These are phyloP conservation scores for Lagerstroemia speciosa DNA, from an alignment of 345 rosid species.

Conservation along the genomic window DNA sequence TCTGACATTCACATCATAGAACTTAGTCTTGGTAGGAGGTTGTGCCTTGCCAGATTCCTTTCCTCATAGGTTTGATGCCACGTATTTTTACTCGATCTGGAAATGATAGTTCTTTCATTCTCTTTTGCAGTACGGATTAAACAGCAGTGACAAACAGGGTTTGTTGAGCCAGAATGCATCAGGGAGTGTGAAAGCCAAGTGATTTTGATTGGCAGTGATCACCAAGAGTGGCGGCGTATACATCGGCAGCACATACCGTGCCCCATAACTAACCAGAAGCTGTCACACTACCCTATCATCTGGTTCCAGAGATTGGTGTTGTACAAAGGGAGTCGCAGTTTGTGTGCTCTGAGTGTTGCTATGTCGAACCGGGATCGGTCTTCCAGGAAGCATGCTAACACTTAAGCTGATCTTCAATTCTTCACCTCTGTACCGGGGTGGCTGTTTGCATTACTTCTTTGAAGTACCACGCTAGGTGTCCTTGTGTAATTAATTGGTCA, in stretches of 20 bases:
- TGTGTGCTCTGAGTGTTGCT: not conserved
- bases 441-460: not conserved
- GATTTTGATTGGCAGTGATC: constrained; percentile 11
- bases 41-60: not conserved
- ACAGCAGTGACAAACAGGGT: constrained; percentile 22
- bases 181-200: constrained; percentile 31
- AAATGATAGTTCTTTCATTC: not conserved
- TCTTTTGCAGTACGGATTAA: constrained; percentile 48
- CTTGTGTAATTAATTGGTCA: not conserved
- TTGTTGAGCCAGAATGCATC: constrained; percentile 25
- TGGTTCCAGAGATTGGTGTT: not conserved
- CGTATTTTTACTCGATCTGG: not conserved
- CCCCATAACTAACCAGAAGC: not conserved
- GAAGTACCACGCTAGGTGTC: not conserved
- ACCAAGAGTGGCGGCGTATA: not conserved
- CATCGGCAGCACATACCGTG: not conserved
- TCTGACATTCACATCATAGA: not conserved
- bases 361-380: not conserved
- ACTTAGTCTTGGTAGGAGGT: not conserved
- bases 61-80: not conserved
- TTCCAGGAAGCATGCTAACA: not conserved
- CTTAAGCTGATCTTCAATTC: not conserved
- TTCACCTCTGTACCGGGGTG: not conserved
- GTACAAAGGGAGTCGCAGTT: not conserved
- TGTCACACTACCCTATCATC: not conserved